phyloP scores from a whole-genome alignment of 495 filamentous ascomycete genomes.

The Lasiosphaeriaceae sp. region DNA sequence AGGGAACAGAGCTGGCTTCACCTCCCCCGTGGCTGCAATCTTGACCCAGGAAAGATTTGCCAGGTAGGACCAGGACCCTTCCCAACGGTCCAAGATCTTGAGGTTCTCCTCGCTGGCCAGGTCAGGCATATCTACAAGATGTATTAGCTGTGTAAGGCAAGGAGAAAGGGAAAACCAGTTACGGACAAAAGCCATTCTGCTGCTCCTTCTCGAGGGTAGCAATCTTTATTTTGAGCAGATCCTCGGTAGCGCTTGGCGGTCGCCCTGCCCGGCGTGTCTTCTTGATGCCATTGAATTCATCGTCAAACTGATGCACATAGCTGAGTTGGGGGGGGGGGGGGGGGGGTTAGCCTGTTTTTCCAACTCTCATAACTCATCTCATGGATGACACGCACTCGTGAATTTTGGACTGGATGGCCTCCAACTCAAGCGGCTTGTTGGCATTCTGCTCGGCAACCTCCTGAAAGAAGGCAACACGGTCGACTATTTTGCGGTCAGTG shows the following conservation, averaged over 20 bases:
- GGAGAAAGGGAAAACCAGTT: background rate
- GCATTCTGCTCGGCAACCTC: slow-evolving; percentile 53
- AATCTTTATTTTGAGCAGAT: slow-evolving; percentile 67
- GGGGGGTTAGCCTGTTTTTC: background rate
- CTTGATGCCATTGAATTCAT: slow-evolving; percentile 69
- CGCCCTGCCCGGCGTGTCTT: slow-evolving; percentile 75
- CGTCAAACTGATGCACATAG: slow-evolving; percentile 72
- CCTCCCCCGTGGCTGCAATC: slow-evolving; percentile 52
- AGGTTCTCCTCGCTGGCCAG: slow-evolving; percentile 44
- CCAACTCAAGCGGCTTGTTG: slow-evolving; percentile 49
- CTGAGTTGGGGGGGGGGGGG: too few species aligned
- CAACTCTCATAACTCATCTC: background rate
- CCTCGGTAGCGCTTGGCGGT: slow-evolving; percentile 72
- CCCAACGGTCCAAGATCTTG: slow-evolving; percentile 43
- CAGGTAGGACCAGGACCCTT: slow-evolving; percentile 52
- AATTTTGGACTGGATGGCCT: slow-evolving; percentile 60
- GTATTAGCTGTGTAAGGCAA: slow-evolving; percentile 5
- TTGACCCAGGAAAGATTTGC: slow-evolving; percentile 55
- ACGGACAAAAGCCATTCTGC: slow-evolving; percentile 71
- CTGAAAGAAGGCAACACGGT: slow-evolving; percentile 69
- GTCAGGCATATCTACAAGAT: slow-evolving; percentile 46
- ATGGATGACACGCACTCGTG: slow-evolving; percentile 45
- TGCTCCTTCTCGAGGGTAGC: slow-evolving; percentile 74
- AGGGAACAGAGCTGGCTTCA: slow-evolving; percentile 61
- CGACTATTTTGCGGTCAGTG: slow-evolving; percentile 47